phyloP scores from a whole-genome alignment of 805 yeast species.

The Huiozyma naganishii region DNA sequence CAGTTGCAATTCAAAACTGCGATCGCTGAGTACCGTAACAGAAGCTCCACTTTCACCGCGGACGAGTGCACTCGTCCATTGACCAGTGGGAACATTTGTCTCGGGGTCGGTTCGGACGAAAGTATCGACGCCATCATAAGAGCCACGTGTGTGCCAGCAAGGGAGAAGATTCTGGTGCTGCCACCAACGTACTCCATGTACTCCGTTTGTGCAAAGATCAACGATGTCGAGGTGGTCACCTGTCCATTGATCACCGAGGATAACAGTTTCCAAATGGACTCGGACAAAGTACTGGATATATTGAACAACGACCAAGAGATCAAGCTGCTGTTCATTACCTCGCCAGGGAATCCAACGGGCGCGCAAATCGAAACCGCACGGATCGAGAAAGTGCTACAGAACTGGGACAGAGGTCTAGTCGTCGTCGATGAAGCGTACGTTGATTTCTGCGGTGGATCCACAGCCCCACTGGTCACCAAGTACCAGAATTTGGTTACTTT shows the following conservation, averaged over 20 bases:
- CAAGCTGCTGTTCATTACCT: slow-evolving; percentile 73
- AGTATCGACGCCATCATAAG: slow-evolving; percentile 82
- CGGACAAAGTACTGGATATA: slow-evolving; percentile 40
- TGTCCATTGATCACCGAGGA: slow-evolving; percentile 55
- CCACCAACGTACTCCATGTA: slow-evolving; percentile 99
- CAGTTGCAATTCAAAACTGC: slow-evolving; percentile 65
- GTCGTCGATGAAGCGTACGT: slow-evolving; percentile 93
- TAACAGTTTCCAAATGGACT: slow-evolving; percentile 52
- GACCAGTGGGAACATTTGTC: slow-evolving; percentile 60
- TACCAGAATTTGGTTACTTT: slow-evolving; percentile 76
- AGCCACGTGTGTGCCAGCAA: slow-evolving; percentile 72
- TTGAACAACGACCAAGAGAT: slow-evolving; percentile 48
- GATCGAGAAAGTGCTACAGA: slow-evolving; percentile 38
- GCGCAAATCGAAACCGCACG: slow-evolving; percentile 40
- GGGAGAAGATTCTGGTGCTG: slow-evolving; percentile 70
- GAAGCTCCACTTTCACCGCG: slow-evolving; percentile 11
- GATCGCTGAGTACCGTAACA: slow-evolving; percentile 62
- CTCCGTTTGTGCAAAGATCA: slow-evolving; percentile 77
- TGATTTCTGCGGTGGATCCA: slow-evolving; percentile 73
- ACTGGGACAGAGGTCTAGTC: slow-evolving; percentile 63
- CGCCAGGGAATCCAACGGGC: slow-evolving; percentile 97
- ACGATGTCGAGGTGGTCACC: slow-evolving; percentile 68
- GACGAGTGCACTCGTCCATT: slow-evolving; percentile 24
- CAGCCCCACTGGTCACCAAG: slow-evolving; percentile 67
- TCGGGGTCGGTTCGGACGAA: slow-evolving; percentile 97